Evolutionary conservation across 352 stramenopile species (phyloP), one percentile per base, ranked within the genome.

Genomic region (Plasmopara muralis): DNA sequence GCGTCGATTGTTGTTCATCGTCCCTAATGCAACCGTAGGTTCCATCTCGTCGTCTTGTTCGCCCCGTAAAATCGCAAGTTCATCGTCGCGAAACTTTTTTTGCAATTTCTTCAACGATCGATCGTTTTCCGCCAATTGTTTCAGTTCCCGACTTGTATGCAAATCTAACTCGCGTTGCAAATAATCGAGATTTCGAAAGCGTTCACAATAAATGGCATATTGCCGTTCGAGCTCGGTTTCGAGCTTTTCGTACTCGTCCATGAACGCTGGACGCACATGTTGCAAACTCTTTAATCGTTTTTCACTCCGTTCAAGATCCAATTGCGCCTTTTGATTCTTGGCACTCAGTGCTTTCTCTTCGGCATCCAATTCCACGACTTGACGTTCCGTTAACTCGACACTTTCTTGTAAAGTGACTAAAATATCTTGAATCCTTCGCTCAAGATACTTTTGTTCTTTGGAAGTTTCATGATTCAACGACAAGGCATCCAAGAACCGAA

Each of bases 181-280:
- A 66, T 98, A 98, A 73, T 98, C 93, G 18, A 98, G 65, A 64
- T 98, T 98, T 30, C 96, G 83, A 62, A 97, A 97, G 4, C 89
- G 80, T 57, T 96, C 87, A 55, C 95, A 93, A 64, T 97, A 97
- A 43, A 92, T 74, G 28, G 95, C 88, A 57, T 98, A 98, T 65
- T 98, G 90, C 5, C 89, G 80, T 70, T 97, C 83, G 35, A 98
- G 79, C 50, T 99, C 95, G 40, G 92, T 86, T 72, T 98, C 94
- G 14, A 99, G 80, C 70, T 97, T 96, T 54, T 99, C 95, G 52
- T 98, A 97, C 68, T 99, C 95, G 69, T 98, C 95, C 87, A 98
- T 98, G 58, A 98, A 98, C 31, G 93, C 84, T 34, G 95, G 94
- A 3, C 93, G 74, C 51, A 98, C 89, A 54, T 92, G 86, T 54